Evolutionary conservation across 2,329 filamentous ascomycete species (phyloP).

Genomic region (Exophiala mesophila): DNA sequence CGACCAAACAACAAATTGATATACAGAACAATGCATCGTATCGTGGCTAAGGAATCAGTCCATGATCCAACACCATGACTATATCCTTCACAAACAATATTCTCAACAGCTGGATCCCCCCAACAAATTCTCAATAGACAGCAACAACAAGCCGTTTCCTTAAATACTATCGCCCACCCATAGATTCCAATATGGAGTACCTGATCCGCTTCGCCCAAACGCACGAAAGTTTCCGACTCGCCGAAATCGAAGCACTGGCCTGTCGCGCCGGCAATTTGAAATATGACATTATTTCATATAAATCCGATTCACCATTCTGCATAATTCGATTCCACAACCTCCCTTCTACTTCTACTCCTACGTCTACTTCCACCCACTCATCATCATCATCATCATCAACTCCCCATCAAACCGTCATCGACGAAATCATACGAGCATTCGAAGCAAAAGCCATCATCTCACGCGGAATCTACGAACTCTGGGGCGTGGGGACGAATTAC

Average conservation of each 20-base stretch:
- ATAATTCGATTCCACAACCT: slow-evolving; percentile 56
- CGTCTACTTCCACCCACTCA: not conserved
- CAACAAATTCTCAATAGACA: no score
- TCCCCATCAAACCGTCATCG: slow-evolving; percentile 40
- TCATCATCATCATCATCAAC: not conserved
- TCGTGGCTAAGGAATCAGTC: no score
- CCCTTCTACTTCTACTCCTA: no score
- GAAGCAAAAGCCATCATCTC: slow-evolving; percentile 73
- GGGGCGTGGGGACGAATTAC: slow-evolving; percentile 66
- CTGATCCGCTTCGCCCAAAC: slow-evolving; percentile 83
- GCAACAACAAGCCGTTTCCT: not conserved
- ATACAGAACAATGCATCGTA: no score
- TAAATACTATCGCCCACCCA: not conserved
- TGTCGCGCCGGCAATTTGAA: slow-evolving; percentile 61
- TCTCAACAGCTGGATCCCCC: no score
- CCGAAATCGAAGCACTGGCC: slow-evolving; percentile 72
- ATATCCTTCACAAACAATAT: no score
- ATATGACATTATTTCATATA: slow-evolving; percentile 71
- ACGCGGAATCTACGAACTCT: slow-evolving; percentile 82
- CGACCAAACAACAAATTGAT: no score
- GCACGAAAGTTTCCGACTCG: slow-evolving; percentile 83
- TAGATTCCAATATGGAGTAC: slow-evolving; percentile 56
- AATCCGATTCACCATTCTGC: slow-evolving; percentile 74
- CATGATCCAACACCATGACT: not conserved
- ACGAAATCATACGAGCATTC: slow-evolving; percentile 60